Evolutionary conservation across 768 basidiomycete genomes (phyloP).

Genomic region (Lentinus tigrinus): DNA sequence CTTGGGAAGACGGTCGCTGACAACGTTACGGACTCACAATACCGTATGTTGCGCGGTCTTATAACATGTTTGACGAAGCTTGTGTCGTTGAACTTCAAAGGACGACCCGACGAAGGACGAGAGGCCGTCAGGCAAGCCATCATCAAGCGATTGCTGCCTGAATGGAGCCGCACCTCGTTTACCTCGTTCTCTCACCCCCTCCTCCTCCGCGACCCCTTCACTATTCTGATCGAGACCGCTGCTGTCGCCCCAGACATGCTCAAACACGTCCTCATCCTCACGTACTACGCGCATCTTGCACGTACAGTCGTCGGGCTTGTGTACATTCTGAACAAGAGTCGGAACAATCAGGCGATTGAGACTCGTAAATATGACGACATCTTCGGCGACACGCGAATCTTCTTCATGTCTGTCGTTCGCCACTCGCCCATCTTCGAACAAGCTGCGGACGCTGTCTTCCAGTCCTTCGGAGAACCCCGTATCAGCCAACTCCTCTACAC

Average conservation of each 20-base stretch:
- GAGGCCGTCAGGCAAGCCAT: slow-evolving; percentile 81
- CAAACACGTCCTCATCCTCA: slow-evolving; percentile 81
- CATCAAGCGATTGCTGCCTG: slow-evolving; percentile 85
- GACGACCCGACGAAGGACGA: slow-evolving; percentile 68
- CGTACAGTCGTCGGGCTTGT: slow-evolving; percentile 84
- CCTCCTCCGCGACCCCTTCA: slow-evolving; percentile 87
- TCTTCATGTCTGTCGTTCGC: slow-evolving; percentile 87
- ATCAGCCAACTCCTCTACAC: slow-evolving; percentile 85
- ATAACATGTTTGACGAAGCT: slow-evolving; percentile 68
- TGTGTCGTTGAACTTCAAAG: slow-evolving; percentile 66
- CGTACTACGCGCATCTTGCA: slow-evolving; percentile 88
- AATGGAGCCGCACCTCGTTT: slow-evolving; percentile 86
- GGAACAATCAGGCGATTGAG: slow-evolving; percentile 45
- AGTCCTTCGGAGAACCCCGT: slow-evolving; percentile 77
- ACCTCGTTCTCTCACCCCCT: slow-evolving; percentile 84
- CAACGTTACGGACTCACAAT: slow-evolving; percentile 73
- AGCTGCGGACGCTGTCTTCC: slow-evolving; percentile 75
- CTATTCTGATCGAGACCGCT: slow-evolving; percentile 86
- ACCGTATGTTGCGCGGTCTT: slow-evolving; percentile 74
- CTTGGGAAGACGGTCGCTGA: slow-evolving; percentile 61
- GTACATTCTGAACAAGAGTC: slow-evolving; percentile 74
- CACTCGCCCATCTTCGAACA: slow-evolving; percentile 88
- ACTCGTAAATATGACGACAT: slow-evolving; percentile 64
- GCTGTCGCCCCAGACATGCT: slow-evolving; percentile 89
- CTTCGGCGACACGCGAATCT: slow-evolving; percentile 85